A percentile compares a stretch with the other conserved stretches of the same genome.
Conservation (phyloP, 805 yeast genomes). For the Sporopachydermia lactativora region DNA sequence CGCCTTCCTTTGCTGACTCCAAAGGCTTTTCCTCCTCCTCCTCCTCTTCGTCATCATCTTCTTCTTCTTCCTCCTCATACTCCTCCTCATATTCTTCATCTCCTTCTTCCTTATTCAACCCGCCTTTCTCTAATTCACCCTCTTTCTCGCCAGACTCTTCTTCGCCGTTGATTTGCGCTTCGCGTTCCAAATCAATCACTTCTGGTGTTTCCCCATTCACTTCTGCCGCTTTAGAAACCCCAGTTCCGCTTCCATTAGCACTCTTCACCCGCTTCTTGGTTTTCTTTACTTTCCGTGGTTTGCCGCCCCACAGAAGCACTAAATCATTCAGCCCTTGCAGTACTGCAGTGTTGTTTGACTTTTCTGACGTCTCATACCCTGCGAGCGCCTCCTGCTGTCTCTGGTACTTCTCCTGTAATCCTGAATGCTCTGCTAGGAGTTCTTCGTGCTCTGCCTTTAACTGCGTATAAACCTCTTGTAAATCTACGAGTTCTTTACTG, state of each 20-base stretch:
- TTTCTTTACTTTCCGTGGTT: neutral
- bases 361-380: neutral
- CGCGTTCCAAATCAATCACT: no score
- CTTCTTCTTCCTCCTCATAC: constrained; percentile 1
- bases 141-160: neutral
- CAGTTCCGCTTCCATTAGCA: neutral
- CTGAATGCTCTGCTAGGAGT: neutral
- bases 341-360: neutral
- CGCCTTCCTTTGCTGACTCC: neutral
- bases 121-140: neutral
- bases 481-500: neutral
- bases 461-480: neutral
- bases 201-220: neutral
- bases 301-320: neutral
- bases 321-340: neutral
- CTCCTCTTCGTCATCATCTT: neutral
- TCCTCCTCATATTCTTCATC: neutral
- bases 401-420: neutral
- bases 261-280: neutral
- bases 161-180: no score
- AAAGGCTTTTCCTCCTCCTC: neutral
- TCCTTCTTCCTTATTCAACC: neutral
- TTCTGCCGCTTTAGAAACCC: neutral
- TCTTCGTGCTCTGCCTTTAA: neutral
- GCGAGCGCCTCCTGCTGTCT: neutral